A percentile compares a stretch with the other conserved stretches of the same genome.
These are phyloP conservation scores for Ophiocordyceps camponoti-leonardi DNA, from an alignment of 2,329 filamentous ascomycete genomes.

Conservation along the genomic window DNA sequence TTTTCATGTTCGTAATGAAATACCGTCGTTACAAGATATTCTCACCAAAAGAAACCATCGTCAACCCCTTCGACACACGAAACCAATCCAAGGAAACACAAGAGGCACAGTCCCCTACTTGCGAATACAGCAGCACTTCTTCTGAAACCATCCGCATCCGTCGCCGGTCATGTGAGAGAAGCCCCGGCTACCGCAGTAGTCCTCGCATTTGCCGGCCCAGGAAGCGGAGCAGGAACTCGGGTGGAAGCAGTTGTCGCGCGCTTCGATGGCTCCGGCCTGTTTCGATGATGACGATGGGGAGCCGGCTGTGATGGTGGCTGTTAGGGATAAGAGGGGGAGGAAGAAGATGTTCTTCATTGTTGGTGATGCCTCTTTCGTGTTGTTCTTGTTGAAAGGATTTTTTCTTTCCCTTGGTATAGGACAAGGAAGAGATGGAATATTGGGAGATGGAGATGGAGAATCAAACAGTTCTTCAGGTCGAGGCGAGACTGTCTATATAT, in stretches of 20 bases:
- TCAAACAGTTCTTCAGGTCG: too few species aligned
- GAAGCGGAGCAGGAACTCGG: neutral
- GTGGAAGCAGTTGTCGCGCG: conserved; percentile 1
- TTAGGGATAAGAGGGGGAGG: neutral
- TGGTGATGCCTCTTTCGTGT: too few species aligned
- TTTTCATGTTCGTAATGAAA: too few species aligned
- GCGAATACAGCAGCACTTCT: conserved; percentile 1
- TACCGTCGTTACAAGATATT: too few species aligned
- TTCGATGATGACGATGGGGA: neutral
- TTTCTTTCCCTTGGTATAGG: too few species aligned
- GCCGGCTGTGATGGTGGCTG: neutral
- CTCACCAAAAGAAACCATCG: too few species aligned
- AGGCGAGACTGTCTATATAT: too few species aligned
- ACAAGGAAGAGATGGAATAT: too few species aligned
- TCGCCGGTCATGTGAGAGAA: conserved; percentile 1
- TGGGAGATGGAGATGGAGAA: too few species aligned
- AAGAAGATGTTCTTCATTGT: too few species aligned
- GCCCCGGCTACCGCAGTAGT: neutral
- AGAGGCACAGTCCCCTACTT: neutral
- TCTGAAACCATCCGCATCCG: neutral
- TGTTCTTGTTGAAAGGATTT: too few species aligned
- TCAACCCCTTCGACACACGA: neutral
- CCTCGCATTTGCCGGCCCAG: neutral
- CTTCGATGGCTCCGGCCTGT: too few species aligned
- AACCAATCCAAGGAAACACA: neutral